Conservation (phyloP, 345 rosid species). For the Populus deltoides region DNA sequence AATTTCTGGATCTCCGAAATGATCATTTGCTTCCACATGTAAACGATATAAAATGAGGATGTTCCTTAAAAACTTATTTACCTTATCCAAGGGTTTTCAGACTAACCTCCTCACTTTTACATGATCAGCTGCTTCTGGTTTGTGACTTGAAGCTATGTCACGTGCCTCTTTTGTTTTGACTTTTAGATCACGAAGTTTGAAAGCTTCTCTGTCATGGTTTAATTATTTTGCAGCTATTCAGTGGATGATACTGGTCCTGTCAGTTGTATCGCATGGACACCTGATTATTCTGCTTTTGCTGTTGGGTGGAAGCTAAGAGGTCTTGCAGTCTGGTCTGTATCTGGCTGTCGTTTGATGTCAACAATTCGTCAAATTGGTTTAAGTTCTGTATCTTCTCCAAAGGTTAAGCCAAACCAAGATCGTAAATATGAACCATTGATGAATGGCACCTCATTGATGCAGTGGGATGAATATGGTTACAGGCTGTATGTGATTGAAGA, state of each 20-base stretch:
- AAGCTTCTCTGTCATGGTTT: slow-evolving; percentile 5
- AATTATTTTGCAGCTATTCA: slow-evolving; percentile 61
- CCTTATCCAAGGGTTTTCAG: neutral
- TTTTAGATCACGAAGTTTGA: slow-evolving; percentile 5
- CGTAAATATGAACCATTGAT: slow-evolving; percentile 79
- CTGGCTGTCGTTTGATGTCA: slow-evolving; percentile 98
- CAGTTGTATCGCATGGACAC: slow-evolving; percentile 91
- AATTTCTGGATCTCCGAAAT: neutral
- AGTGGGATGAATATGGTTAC: slow-evolving; percentile 97
- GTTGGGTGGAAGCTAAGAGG: slow-evolving; percentile 99
- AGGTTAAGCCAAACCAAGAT: slow-evolving; percentile 67
- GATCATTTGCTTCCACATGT: neutral
- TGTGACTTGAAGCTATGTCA: neutral
- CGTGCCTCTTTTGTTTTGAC: neutral
- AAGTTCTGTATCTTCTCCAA: slow-evolving; percentile 79
- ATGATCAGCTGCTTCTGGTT: slow-evolving; percentile 1
- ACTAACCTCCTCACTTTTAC: neutral
- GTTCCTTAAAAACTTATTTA: neutral
- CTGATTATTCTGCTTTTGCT: slow-evolving; percentile 96
- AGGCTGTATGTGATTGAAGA: slow-evolving; percentile 87
- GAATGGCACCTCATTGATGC: slow-evolving; percentile 80
- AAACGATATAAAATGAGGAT: neutral
- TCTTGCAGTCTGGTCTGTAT: slow-evolving; percentile 93
- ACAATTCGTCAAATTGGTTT: slow-evolving; percentile 91
- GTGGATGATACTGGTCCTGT: slow-evolving; percentile 94